Conservation (phyloP, 805 yeast genomes). For the Barnettozyma salicaria region DNA sequence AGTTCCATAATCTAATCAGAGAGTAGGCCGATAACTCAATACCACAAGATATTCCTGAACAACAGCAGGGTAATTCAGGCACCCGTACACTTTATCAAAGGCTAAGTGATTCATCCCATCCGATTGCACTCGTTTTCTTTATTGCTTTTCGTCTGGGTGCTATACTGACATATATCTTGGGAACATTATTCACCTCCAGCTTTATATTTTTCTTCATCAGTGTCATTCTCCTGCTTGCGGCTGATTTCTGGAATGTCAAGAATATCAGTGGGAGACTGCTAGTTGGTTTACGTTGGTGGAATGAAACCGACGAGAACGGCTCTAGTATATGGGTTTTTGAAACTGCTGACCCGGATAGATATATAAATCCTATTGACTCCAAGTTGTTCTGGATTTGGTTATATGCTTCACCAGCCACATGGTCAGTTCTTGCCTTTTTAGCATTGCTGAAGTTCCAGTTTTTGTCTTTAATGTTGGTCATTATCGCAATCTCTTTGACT, state of each 20-base stretch:
- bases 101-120: conserved; percentile 71
- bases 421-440: conserved; percentile 70
- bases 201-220: conserved; percentile 74
- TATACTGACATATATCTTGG: conserved; percentile 61
- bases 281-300: conserved; percentile 97
- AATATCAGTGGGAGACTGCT: conserved; percentile 84
- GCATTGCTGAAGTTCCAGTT: conserved; percentile 77
- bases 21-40: conserved; percentile 9
- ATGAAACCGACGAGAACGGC: conserved; percentile 57
- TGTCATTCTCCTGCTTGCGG: conserved; percentile 69
- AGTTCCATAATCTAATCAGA: no score
- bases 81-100: conserved; percentile 35
- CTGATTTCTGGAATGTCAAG: conserved; percentile 92
- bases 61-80: background rate
- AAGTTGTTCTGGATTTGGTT: conserved; percentile 80
- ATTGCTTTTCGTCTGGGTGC: conserved; percentile 60
- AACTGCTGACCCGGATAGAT: conserved; percentile 64
- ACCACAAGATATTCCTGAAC: conserved; percentile 4
- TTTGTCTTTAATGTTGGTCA: conserved; percentile 54
- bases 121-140: conserved; percentile 65
- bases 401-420: conserved; percentile 67
- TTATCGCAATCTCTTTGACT: conserved; percentile 65
- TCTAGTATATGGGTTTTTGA: conserved; percentile 74
- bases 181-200: conserved; percentile 57
- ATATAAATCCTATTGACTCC: conserved; percentile 87